These are phyloP conservation scores for Musa troglodytarum DNA, from an alignment of 176 grass and related monocot species.

Conservation along the genomic window DNA sequence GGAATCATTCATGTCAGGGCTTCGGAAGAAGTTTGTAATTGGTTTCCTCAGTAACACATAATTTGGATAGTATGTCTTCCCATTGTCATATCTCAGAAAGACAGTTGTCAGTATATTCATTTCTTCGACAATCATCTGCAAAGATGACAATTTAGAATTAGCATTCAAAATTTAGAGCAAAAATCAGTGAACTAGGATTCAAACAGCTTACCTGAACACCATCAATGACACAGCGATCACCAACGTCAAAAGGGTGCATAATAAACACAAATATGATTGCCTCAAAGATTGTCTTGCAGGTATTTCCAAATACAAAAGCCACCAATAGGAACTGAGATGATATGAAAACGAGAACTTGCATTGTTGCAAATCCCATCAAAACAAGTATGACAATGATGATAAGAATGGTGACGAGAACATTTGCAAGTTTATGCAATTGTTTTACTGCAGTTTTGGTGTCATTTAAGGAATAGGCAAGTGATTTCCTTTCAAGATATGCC, in stretches of 20 bases:
- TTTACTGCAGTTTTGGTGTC: slow-evolving; percentile 93
- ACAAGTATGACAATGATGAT: slow-evolving; percentile 53
- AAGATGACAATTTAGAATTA: background rate
- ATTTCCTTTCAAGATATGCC: slow-evolving; percentile 82
- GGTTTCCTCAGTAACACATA: slow-evolving; percentile 66
- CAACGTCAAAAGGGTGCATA: slow-evolving; percentile 98
- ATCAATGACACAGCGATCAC: slow-evolving; percentile 83
- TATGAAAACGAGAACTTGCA: slow-evolving; percentile 65
- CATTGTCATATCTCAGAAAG: slow-evolving; percentile 76
- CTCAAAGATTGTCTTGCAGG: slow-evolving; percentile 89
- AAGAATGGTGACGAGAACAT: slow-evolving; percentile 47
- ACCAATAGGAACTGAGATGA: slow-evolving; percentile 90
- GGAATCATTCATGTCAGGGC: slow-evolving; percentile 77
- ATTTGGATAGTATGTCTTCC: slow-evolving; percentile 96
- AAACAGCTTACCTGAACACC: slow-evolving; percentile 59
- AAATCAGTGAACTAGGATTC: background rate
- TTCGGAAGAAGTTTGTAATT: slow-evolving; percentile 96
- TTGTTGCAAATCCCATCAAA: slow-evolving; percentile 80
- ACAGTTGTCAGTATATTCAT: slow-evolving; percentile 97
- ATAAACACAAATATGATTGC: slow-evolving; percentile 96
- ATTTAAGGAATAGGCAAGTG: slow-evolving; percentile 80
- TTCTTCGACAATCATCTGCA: slow-evolving; percentile 93
- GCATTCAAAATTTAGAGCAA: slow-evolving; percentile 5
- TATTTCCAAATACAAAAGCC: slow-evolving; percentile 89
- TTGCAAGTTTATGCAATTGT: slow-evolving; percentile 85